phyloP scores from a whole-genome alignment of 2,329 filamentous ascomycete genomes.

The Coleophoma eucalyptorum region DNA sequence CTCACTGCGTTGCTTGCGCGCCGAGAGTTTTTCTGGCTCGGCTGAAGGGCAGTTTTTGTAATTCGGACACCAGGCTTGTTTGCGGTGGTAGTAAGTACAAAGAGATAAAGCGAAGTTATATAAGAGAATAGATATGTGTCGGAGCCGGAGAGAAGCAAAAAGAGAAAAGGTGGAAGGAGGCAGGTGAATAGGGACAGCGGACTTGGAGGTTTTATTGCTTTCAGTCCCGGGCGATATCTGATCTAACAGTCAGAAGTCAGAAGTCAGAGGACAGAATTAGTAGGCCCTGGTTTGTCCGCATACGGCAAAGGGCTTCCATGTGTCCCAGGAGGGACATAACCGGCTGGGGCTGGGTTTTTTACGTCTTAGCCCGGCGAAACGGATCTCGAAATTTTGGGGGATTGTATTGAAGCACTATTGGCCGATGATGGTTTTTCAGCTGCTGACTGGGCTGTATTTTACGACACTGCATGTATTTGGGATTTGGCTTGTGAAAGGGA shows the following conservation, averaged over 20 bases:
- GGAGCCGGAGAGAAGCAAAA: not conserved
- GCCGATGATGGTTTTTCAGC: too few species aligned
- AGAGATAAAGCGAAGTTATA: not conserved
- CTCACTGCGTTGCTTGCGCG: not conserved
- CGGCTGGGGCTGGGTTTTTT: not conserved
- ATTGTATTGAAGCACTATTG: too few species aligned
- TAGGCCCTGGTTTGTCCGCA: not conserved
- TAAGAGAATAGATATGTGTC: not conserved
- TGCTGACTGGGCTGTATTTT: too few species aligned
- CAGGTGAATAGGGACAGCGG: too few species aligned
- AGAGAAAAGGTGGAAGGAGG: not conserved
- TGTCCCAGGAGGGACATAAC: not conserved
- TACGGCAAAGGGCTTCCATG: not conserved
- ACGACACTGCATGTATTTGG: too few species aligned
- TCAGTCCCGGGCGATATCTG: slow-evolving; percentile 3
- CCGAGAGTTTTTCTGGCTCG: too few species aligned
- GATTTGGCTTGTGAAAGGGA: too few species aligned
- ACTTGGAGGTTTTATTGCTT: not conserved
- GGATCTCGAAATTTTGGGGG: not conserved
- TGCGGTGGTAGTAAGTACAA: too few species aligned
- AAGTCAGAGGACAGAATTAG: not conserved
- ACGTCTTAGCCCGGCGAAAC: slow-evolving; percentile 5
- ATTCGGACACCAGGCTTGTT: too few species aligned
- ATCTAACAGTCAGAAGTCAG: not conserved
- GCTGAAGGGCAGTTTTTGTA: too few species aligned